Conservation (phyloP, 2,329 filamentous ascomycete genomes). For the Fusarium sp. region DNA sequence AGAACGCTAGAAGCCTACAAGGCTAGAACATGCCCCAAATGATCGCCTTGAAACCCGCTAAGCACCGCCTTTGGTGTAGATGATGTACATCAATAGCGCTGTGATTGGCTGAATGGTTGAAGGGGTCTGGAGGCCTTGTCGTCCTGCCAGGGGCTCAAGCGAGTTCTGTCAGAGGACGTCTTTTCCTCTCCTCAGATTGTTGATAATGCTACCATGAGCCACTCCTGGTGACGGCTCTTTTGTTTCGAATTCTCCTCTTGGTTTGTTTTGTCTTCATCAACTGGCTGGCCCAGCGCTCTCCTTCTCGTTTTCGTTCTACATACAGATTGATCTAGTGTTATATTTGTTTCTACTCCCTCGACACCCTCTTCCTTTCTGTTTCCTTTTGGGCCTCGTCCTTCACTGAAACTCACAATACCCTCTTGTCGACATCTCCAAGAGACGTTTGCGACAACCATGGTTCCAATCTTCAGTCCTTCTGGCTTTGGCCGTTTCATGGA, state of each 20-base stretch:
- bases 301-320: conserved; percentile 18
- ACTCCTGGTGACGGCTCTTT: conserved; percentile 41
- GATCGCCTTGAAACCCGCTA: conserved; percentile 46
- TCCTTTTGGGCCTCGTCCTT: conserved; percentile 38
- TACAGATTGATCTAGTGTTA: conserved; percentile 24
- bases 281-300: conserved; percentile 46
- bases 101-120: conserved; percentile 25
- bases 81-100: conserved; percentile 23
- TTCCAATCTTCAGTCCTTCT: conserved; percentile 45
- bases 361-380: conserved; percentile 34
- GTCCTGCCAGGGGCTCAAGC: conserved; percentile 42
- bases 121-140: conserved; percentile 7
- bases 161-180: conserved; percentile 43
- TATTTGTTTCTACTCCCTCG: conserved; percentile 37
- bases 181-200: conserved; percentile 36
- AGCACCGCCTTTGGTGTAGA: conserved; percentile 32
- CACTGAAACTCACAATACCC: conserved; percentile 24
- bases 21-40: conserved; percentile 36
- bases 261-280: conserved; percentile 36
- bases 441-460: conserved; percentile 37
- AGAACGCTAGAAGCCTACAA: conserved; percentile 35
- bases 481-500: conserved; percentile 45
- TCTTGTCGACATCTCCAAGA: conserved; percentile 23
- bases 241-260: conserved; percentile 45
- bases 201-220: conserved; percentile 47